Conservation (phyloP, 202 grass and related monocot species). For the Schoenoplectus triqueter region DNA sequence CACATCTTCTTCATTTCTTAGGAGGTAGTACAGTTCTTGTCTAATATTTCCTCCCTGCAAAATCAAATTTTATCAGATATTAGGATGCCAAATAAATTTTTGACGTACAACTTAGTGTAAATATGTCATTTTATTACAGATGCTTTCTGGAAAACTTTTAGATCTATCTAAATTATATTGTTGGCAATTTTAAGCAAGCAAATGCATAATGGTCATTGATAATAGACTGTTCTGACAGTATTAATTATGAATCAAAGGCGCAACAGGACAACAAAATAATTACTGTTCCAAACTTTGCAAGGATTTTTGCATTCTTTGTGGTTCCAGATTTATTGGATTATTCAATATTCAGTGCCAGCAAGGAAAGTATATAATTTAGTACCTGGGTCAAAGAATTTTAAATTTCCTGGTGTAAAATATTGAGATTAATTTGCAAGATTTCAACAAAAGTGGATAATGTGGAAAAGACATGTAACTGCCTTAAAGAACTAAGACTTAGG, state of each 20-base stretch:
- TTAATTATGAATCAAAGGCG: neutral
- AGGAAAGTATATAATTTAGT: neutral
- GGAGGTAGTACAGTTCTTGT: slow-evolving; percentile 73
- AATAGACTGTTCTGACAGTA: neutral
- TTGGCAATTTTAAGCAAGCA: neutral
- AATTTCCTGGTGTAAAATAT: neutral
- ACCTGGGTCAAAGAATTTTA: neutral
- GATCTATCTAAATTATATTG: neutral
- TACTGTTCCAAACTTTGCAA: neutral
- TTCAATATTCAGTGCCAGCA: neutral
- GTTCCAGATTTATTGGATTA: neutral
- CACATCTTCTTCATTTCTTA: slow-evolving; percentile 70
- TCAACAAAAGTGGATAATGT: neutral
- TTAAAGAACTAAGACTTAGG: slow-evolving; percentile 13
- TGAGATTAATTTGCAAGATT: neutral
- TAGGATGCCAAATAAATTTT: neutral
- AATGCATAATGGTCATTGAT: neutral
- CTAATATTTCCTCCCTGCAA: slow-evolving; percentile 63
- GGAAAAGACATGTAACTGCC: neutral
- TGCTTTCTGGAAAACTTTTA: neutral
- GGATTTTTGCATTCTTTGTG: neutral
- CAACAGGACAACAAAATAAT: neutral
- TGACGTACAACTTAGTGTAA: neutral
- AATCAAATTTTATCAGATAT: slow-evolving; percentile 1
- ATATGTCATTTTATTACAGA: neutral